Percentiles rank a stretch among this genome's conserved stretches.
phyloP scores from a whole-genome alignment of 208 protist genomes.

The Leishmania tropica region DNA sequence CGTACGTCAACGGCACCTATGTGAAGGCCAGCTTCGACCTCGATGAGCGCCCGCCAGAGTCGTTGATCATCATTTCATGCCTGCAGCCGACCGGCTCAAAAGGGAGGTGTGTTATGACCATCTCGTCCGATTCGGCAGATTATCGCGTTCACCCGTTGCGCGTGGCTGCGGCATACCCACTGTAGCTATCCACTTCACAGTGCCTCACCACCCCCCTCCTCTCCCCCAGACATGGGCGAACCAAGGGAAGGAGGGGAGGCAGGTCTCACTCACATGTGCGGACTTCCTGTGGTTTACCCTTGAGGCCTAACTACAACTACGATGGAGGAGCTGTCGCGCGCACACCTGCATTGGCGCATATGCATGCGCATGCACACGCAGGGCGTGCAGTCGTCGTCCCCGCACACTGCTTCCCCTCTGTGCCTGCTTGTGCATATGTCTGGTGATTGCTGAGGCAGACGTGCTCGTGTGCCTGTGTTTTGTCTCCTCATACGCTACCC shows the following conservation, averaged over 20 bases:
- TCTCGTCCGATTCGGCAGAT: conserved; percentile 36
- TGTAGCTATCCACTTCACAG: neutral
- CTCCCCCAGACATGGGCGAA: neutral
- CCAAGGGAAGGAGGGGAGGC: neutral
- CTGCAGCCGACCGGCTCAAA: conserved; percentile 74
- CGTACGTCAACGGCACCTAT: conserved; percentile 64
- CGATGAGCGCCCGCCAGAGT: conserved; percentile 43
- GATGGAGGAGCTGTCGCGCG: neutral
- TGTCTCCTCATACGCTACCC: neutral
- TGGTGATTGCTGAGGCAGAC: neutral
- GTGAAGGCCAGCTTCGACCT: conserved; percentile 68
- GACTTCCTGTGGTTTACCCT: too few species aligned
- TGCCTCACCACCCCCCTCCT: neutral
- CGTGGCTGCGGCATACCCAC: neutral
- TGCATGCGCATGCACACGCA: neutral
- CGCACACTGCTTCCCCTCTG: neutral
- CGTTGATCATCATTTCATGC: conserved; percentile 77
- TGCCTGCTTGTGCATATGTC: neutral
- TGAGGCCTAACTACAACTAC: neutral
- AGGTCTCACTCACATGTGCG: neutral
- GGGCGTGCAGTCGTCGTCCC: neutral
- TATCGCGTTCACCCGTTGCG: conserved; percentile 13
- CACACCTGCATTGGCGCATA: neutral
- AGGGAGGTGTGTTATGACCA: conserved; percentile 56
- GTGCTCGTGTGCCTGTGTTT: neutral